These are phyloP conservation scores for Botryotinia convoluta DNA, from an alignment of 2,329 filamentous ascomycete species.

Conservation along the genomic window DNA sequence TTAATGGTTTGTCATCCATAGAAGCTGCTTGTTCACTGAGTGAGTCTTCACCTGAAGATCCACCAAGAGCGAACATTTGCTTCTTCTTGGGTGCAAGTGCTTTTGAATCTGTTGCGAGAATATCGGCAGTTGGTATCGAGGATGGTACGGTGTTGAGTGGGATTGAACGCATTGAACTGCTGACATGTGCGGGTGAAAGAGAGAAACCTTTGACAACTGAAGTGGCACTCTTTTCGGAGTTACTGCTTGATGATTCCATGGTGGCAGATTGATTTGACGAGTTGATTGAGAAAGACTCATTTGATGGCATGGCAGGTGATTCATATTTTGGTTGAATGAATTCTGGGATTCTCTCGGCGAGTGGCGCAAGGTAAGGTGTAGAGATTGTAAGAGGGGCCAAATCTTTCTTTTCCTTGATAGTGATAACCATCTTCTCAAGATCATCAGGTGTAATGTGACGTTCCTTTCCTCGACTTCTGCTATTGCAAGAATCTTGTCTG, in stretches of 20 bases:
- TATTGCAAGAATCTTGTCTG: conserved; percentile 68
- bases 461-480: conserved; percentile 70
- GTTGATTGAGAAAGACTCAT: conserved; percentile 31
- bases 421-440: conserved; percentile 89
- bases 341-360: conserved; percentile 24
- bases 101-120: conserved; percentile 48
- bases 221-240: conserved; percentile 41
- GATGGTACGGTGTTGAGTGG: conserved; percentile 38
- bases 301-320: conserved; percentile 41
- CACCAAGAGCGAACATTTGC: conserved; percentile 52
- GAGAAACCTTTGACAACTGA: conserved; percentile 86
- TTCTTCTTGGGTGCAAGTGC: conserved; percentile 64
- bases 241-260: conserved; percentile 39
- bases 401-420: conserved; percentile 79
- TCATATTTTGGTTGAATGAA: conserved; percentile 46
- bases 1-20: conserved; percentile 30
- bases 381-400: conserved; percentile 54
- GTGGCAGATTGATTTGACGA: conserved; percentile 40
- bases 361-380: conserved; percentile 43
- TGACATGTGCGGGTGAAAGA: conserved; percentile 75
- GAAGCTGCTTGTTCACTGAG: conserved; percentile 37
- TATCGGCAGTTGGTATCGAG: conserved; percentile 51
- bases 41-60: conserved; percentile 40
- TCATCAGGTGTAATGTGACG: conserved; percentile 91
- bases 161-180: conserved; percentile 61